phyloP scores from a whole-genome alignment of 2,329 filamentous ascomycete genomes.

The Talaromyces sp. region DNA sequence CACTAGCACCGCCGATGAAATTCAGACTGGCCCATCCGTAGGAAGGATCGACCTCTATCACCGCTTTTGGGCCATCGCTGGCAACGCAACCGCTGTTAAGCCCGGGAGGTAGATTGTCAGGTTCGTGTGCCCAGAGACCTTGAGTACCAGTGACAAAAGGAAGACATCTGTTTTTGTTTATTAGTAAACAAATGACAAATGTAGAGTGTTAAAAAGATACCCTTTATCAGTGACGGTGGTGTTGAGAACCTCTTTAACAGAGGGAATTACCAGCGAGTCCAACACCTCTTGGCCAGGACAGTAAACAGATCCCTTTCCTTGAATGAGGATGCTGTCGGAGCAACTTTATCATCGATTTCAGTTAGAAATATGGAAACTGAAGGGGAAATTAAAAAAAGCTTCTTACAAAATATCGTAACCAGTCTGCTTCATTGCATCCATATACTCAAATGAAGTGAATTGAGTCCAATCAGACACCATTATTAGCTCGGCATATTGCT shows the following conservation, averaged over 20 bases:
- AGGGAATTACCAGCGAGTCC: constrained; percentile 3
- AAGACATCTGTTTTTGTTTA: constrained; percentile 3
- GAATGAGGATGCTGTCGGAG: constrained; percentile 58
- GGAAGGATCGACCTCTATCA: constrained; percentile 27
- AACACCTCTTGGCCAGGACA: constrained; percentile 9
- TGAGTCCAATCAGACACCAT: constrained; percentile 55
- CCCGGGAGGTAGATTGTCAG: constrained; percentile 10
- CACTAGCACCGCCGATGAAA: constrained; percentile 31
- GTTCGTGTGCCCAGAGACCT: constrained; percentile 8
- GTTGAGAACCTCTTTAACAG: constrained; percentile 10
- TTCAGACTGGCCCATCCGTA: constrained; percentile 34
- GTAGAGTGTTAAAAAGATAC: background rate
- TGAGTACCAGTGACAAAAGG: constrained; percentile 9
- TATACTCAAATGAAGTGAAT: constrained; percentile 44
- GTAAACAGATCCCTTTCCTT: constrained; percentile 46
- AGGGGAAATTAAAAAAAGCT: background rate
- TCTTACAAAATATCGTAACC: constrained; percentile 13
- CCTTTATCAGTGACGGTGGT: constrained; percentile 18
- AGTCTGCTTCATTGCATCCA: constrained; percentile 10
- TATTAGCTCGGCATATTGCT: constrained; percentile 43
- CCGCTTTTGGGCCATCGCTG: constrained; percentile 20
- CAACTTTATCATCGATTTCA: constrained; percentile 38
- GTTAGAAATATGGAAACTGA: background rate
- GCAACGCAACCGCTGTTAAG: constrained; percentile 14
- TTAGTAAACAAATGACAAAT: background rate